Evolutionary conservation across 2,329 filamentous ascomycete species (phyloP).

Genomic region (Nemania sp.): DNA sequence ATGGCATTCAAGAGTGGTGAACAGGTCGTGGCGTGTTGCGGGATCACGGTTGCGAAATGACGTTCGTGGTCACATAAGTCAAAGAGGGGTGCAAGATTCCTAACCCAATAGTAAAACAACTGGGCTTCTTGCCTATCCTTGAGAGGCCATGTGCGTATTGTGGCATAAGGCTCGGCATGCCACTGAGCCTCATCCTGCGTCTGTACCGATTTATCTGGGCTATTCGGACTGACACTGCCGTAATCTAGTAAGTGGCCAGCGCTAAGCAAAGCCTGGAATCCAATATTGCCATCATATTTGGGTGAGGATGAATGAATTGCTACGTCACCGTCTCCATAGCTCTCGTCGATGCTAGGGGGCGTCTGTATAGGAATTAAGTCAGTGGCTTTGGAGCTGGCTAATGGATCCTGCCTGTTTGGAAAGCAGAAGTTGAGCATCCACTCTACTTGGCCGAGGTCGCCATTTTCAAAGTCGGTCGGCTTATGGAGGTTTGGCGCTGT

Average conservation of each 20-base stretch:
- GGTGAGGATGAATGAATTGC: not conserved
- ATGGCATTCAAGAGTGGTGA: slow-evolving; percentile 19
- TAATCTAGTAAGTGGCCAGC: slow-evolving; percentile 17
- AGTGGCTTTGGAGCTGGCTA: not conserved
- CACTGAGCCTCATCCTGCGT: slow-evolving; percentile 9
- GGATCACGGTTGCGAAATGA: slow-evolving; percentile 21
- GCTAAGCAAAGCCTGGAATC: slow-evolving; percentile 22
- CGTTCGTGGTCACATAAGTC: slow-evolving; percentile 25
- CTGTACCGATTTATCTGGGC: not conserved
- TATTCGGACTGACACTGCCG: slow-evolving; percentile 1
- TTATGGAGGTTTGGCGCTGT: not conserved
- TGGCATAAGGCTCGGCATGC: not conserved
- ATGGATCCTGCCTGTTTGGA: not conserved
- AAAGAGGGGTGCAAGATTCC: slow-evolving; percentile 18
- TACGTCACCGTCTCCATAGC: not conserved
- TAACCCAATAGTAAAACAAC: slow-evolving; percentile 16
- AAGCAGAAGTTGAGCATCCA: slow-evolving; percentile 7
- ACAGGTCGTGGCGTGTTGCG: slow-evolving; percentile 17
- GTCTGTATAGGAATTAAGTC: slow-evolving; percentile 1
- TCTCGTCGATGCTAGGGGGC: not conserved
- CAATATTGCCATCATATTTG: not conserved
- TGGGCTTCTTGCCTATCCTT: slow-evolving; percentile 18
- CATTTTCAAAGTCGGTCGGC: not conserved
- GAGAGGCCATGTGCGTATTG: slow-evolving; percentile 15
- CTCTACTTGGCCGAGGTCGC: not conserved